Evolutionary conservation across 202 grass and related monocot genomes (phyloP), one percentile per base, ranked within the genome.

Genomic region (Bolboschoenoplectus hybrid): DNA sequence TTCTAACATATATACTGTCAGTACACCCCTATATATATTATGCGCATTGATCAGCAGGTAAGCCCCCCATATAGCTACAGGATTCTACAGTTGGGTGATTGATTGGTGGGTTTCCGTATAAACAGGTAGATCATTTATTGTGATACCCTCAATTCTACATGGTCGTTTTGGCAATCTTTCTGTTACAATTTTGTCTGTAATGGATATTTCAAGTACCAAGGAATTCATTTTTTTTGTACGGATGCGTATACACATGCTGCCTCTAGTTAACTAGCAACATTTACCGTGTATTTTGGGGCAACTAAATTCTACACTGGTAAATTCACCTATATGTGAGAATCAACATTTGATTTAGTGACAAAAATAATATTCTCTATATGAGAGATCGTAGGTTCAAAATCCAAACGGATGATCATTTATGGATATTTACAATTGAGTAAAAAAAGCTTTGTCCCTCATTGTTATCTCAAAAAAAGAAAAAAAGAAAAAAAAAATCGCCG

Each of bases 61-160:
- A 82, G 60, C 26, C 26, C 3, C 36, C 4, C 80, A 66, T 47
- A 67, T 51, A 64, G 80, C 61, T 45, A 67, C 80, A 82, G 51
- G 50, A 36, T 50, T 47, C 3, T 82, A 61, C 58, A 82, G 43
- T 39, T 68, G 63, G 43, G 38, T 47, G 60, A 52, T 83, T 83
- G 63, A 83, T 83, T 69, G 44, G 45, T 83, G 41, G 81, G 63
- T 83, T 67, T 75, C 46, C 44, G 19, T 55, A 49, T 76, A 53
- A 76, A 53, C 47, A 53, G 26, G 34, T 32, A 47, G 43, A 26
- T 47, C 6, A 73, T 47, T 73, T 73, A 73, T 73, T 49, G 69
- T 20, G 16, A 47, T 47, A 10, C 71, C 71, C 44, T 50, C 3
- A 74, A 51, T 49, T 45, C 45, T 46, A 20, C 7, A 32, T 2